These are phyloP conservation scores for Rhodofomes roseus DNA, from an alignment of 1,284 basidiomycete species.

Conservation along the genomic window DNA sequence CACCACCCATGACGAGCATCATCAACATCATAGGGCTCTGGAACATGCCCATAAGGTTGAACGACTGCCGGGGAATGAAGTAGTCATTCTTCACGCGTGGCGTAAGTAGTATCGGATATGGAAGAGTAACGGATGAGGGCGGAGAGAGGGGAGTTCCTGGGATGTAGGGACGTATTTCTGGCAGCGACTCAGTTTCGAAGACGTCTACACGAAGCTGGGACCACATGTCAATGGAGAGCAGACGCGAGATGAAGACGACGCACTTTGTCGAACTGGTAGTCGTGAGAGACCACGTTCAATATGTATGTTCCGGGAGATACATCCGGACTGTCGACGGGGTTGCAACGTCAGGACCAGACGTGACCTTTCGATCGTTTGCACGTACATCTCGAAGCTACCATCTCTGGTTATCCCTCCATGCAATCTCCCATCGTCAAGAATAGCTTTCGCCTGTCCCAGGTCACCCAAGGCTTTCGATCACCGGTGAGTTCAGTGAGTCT, in stretches of 20 bases:
- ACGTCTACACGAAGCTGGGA: conserved; percentile 64
- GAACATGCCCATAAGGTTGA: conserved; percentile 77
- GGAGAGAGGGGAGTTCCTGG: conserved; percentile 68
- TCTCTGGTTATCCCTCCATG: conserved; percentile 49
- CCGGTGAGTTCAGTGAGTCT: background rate
- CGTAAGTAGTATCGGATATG: conserved; percentile 60
- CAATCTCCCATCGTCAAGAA: conserved; percentile 55
- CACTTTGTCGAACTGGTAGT: conserved; percentile 69
- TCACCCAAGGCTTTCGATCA: conserved; percentile 29
- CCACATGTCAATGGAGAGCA: background rate
- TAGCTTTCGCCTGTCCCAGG: conserved; percentile 55
- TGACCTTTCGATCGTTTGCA: background rate
- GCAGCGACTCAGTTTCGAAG: conserved; percentile 36
- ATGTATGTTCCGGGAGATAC: conserved; percentile 64
- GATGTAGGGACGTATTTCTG: conserved; percentile 61
- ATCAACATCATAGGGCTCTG: conserved; percentile 87
- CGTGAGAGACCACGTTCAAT: conserved; percentile 61
- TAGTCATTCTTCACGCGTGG: conserved; percentile 57
- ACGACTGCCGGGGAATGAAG: conserved; percentile 66
- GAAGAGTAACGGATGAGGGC: conserved; percentile 50
- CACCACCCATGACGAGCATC: conserved; percentile 66
- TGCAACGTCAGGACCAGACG: background rate
- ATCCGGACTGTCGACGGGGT: conserved; percentile 43
- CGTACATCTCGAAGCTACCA: conserved; percentile 66
- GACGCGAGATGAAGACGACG: conserved; percentile 8